phyloP scores from a whole-genome alignment of 2,329 filamentous ascomycete genomes.

The Colletotrichum graminicola region DNA sequence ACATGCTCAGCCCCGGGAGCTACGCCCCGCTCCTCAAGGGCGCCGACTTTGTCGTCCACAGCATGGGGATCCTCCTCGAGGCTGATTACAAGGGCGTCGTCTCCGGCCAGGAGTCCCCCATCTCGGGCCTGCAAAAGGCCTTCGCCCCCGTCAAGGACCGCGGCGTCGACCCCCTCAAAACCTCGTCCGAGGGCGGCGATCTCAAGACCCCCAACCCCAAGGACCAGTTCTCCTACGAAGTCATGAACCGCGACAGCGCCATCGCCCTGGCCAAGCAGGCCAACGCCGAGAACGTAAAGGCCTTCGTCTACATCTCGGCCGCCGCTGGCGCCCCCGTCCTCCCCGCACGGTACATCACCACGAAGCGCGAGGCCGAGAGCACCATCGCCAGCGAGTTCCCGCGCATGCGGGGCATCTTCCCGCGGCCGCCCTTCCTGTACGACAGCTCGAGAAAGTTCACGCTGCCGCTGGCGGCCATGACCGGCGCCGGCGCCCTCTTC shows the following conservation, averaged over 20 bases:
- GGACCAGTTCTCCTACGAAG: constrained; percentile 91
- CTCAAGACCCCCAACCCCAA: constrained; percentile 75
- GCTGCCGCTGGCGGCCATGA: constrained; percentile 83
- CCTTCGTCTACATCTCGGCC: constrained; percentile 91
- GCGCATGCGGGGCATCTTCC: constrained; percentile 81
- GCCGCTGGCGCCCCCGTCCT: constrained; percentile 87
- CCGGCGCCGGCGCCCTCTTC: constrained; percentile 79
- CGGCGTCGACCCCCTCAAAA: constrained; percentile 77
- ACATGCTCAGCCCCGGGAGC: constrained; percentile 85
- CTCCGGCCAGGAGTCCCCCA: constrained; percentile 84
- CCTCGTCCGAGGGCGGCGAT: constrained; percentile 65
- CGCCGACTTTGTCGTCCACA: constrained; percentile 90
- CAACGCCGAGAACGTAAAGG: constrained; percentile 70
- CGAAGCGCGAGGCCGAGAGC: constrained; percentile 90
- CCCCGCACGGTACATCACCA: constrained; percentile 86
- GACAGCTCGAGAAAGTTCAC: constrained; percentile 86
- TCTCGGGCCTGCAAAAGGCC: constrained; percentile 81
- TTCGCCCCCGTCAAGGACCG: constrained; percentile 77
- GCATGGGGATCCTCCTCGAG: constrained; percentile 95
- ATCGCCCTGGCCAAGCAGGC: constrained; percentile 86
- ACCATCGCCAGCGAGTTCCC: constrained; percentile 80
- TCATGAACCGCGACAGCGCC: constrained; percentile 95
- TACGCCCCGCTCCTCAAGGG: constrained; percentile 82
- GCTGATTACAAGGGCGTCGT: constrained; percentile 97
- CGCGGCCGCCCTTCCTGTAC: constrained; percentile 90